These are phyloP conservation scores for Dendrocalamus sinicus DNA, from an alignment of 176 grass and related monocot genomes.

Conservation along the genomic window DNA sequence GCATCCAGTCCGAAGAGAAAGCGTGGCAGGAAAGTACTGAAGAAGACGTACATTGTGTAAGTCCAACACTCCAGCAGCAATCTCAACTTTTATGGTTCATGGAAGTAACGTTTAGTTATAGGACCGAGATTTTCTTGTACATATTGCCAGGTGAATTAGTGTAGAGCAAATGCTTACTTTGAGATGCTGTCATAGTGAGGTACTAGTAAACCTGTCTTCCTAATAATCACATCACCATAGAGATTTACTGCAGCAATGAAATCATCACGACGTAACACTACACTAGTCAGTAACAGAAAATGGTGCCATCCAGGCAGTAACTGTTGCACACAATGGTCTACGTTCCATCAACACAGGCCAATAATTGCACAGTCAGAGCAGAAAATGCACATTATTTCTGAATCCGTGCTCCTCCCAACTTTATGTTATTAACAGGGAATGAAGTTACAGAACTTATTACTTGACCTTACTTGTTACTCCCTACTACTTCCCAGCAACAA, in stretches of 20 bases:
- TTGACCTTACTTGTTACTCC: not conserved
- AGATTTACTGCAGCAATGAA: not conserved
- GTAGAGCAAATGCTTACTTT: not conserved
- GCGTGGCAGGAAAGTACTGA: slow-evolving; percentile 57
- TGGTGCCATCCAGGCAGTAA: not conserved
- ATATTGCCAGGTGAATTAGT: not conserved
- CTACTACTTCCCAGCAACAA: not conserved
- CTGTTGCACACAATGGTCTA: not conserved
- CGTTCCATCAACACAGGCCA: slow-evolving; percentile 11
- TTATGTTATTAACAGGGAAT: slow-evolving; percentile 9
- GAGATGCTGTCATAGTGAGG: not conserved
- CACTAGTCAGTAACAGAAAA: not conserved
- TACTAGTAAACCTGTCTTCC: not conserved
- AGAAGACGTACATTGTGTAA: slow-evolving; percentile 78
- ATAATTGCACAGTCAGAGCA: not conserved
- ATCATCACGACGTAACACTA: not conserved
- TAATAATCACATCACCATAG: not conserved
- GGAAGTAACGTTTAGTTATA: slow-evolving; percentile 9
- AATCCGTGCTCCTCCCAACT: not conserved
- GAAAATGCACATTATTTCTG: not conserved
- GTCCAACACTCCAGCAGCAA: not conserved
- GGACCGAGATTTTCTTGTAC: slow-evolving; percentile 7
- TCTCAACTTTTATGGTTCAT: slow-evolving; percentile 3
- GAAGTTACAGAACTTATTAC: slow-evolving; percentile 24
- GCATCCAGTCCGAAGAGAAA: slow-evolving; percentile 48